Base-by-base conservation (phyloP, 208 protist genomes). In the Wallacemonas rigidus region DNA sequence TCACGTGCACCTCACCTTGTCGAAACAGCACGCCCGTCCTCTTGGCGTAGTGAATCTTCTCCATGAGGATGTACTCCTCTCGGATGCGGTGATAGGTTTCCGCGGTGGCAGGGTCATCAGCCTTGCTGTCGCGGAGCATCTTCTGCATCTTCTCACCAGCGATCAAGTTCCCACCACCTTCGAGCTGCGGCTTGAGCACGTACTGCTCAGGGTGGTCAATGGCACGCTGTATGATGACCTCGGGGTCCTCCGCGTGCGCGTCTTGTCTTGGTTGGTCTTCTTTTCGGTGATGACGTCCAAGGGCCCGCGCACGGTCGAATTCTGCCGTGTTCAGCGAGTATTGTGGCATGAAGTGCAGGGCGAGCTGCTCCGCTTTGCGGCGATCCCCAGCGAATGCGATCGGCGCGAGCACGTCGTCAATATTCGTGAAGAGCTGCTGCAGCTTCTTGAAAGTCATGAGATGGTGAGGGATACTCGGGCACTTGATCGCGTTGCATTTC, bases 161-260 rank as follows among this genome's bases (percentile, higher is more conserved):
- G 54, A 98, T 83, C 26, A 98, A 79, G 85, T 97, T 97, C 11
- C 98, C 98, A 36, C 97, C 97, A 51, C 97, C 98, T 74, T 99
- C 98, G 48, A 98, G 86, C 77, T 98, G 95, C 50, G 98, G 97
- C 75, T 99, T 99, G 58, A 99, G 81, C 45, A 99, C 96, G 71
- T 89, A 99, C 14, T 73, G 63, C 6, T 94, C 76, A 8, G 95
- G 92, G 36, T 91, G 57, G 3, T 45, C 67, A 12, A 93, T 80
- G 26, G 93, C 92, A 4, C 86, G 60, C n/a, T 72, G 51, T 64
- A 98, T 94, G 50, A 85, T 76, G 26, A 79, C 67, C 64, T 95
- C 85, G 7, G 81, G 76, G 67, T 87, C 81, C 15, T 61, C 62
- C 5, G 74, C 53, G 17, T 48, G 54, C 14, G 38, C 50, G 3